Evolutionary conservation across 768 basidiomycete species (phyloP), one percentile per base, ranked within the genome.

Genomic region (Agaricus blazei): DNA sequence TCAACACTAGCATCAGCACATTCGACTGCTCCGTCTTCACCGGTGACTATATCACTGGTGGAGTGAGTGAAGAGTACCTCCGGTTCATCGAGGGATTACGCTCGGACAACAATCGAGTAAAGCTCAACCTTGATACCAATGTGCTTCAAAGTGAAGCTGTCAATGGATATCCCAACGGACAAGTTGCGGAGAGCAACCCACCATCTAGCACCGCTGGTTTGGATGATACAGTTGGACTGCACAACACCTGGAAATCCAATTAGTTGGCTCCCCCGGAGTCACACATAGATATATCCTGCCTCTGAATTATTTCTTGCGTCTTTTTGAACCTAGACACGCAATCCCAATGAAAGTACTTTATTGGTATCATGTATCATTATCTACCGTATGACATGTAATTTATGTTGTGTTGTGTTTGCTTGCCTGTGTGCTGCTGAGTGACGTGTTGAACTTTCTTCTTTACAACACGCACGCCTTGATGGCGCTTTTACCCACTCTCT

Each of bases 11-110:
- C 14, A 88, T 99, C 65, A 68, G 73, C 50, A 70, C 75, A 7
- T 97, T 98, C 65, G 97, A 99, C 65, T 98, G 96, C 71, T 98
- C 96, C 12, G 96, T 99, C 24, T 99, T 98, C 72, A 93, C 91
- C 8, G 97, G 97, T 44, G 85, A 97, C 67, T 99, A 99, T 67
- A 83, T 98, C 49, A 99, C 96, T 1, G 96, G 97, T 15, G 89
- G 88, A 14, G 88, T 99, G 26, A 85, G 90, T 62, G 88, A 91
- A 60, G 77, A 65, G 44, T 98, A 99, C 72, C 75, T 99, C 47
- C 68, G 73, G 37, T 74, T 83, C 57, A 65, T 99, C 40, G 92
- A 98, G 68, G 74, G 72, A 37, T 64, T 92, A 53, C 81, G 97
- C 19, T 87, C 88, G 37, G 96, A 98, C 65, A 89, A 90, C 63